Evolutionary conservation across 768 basidiomycete genomes (phyloP).

Genomic region (Leccinum obscurum): DNA sequence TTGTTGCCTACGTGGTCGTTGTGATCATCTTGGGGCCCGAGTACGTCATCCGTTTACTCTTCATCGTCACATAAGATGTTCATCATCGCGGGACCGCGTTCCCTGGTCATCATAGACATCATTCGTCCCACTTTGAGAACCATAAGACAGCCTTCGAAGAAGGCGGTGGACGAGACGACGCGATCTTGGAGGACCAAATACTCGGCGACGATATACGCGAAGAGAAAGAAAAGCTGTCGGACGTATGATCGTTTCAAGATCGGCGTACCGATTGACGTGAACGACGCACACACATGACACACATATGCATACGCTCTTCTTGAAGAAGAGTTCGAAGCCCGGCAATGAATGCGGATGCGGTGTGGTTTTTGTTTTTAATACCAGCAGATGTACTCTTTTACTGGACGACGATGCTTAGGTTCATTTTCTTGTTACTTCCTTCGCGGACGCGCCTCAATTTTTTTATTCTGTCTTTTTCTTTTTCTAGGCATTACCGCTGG

Average conservation of each 20-base stretch:
- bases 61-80: background rate
- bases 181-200: constrained; percentile 29
- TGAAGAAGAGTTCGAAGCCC: background rate
- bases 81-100: background rate
- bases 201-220: constrained; percentile 11
- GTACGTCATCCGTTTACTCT: constrained; percentile 39
- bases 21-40: constrained; percentile 79
- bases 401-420: background rate
- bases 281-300: background rate
- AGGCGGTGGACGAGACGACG: constrained; percentile 61
- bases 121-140: constrained; percentile 82
- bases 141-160: constrained; percentile 77
- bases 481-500: too few relatives aligned
- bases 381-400: background rate
- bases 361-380: background rate
- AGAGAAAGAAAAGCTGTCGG: constrained; percentile 21
- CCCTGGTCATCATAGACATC: constrained; percentile 45
- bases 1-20: constrained; percentile 74
- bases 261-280: background rate
- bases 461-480: too few relatives aligned
- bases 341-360: background rate
- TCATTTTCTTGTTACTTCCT: too few relatives aligned
- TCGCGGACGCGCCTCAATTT: too few relatives aligned
- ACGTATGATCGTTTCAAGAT: constrained; percentile 9
- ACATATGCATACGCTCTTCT: background rate